Evolutionary conservation across 176 grass and related monocot genomes (phyloP), one percentile per base, ranked within the genome.

Genomic region (Leersia perrieri): DNA sequence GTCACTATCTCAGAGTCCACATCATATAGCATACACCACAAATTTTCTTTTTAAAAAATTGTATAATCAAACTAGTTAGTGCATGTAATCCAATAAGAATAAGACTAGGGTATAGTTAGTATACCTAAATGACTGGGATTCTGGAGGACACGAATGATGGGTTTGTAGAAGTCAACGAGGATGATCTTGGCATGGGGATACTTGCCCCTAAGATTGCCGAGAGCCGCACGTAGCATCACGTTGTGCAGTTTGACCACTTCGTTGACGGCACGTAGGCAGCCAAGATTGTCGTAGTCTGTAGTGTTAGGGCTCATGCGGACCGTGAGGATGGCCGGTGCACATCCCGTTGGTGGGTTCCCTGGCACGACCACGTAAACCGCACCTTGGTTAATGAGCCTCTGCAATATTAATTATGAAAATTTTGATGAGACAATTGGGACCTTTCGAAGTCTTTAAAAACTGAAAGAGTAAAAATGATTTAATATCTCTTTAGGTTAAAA

Each of bases 261-360:
- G 51, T 88, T 88, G 20, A 88, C 25, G 51, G 11, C 38, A 3
- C 38, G 32, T 3, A 88, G 68, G 61, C 80, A 88, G 7, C 81
- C 81, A 0, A 22, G 6, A 47, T 0, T 7, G 36, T 84, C 62
- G 12, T 84, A 88, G 2, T 63, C 23, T 0, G 35, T n/a, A n/a
- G 11, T 5, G 23, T 36, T 33, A 25, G 45, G 5, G 33, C 61
- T 78, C 58, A 0, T 14, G 2, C 10, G 62, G 1, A 31, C 6
- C 0, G 62, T 75, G 1, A 68, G 80, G 0, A 67, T 1, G 0
- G 61, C 0, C 0, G 81, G 87, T 1, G 49, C 36, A 30, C 81
- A 88, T 20, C 87, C 81, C 2, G 1, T 84, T 29, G 81, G 81
- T 1, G 81, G 87, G 28, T 74, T 88, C 26, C 81, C 87, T 0